phyloP scores from a whole-genome alignment of 495 filamentous ascomycete genomes.

The Friedmanniomyces simplex region DNA sequence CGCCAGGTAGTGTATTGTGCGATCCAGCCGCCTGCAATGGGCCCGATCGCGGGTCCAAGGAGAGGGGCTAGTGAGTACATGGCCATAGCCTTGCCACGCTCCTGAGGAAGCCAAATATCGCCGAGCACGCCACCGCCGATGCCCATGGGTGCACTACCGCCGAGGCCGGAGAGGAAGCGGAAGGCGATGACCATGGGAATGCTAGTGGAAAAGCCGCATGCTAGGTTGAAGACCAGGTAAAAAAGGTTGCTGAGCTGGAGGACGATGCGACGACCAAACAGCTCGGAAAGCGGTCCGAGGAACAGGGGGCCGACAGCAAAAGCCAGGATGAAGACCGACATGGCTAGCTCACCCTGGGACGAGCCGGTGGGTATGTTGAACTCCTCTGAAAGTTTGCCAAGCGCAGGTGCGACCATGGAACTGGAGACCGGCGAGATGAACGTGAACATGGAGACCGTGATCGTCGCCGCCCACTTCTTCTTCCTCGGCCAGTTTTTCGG shows the following conservation, averaged over 20 bases:
- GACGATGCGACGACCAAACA: constrained; percentile 33
- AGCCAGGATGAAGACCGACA: constrained; percentile 67
- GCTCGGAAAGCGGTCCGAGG: constrained; percentile 32
- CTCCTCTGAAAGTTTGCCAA: constrained; percentile 46
- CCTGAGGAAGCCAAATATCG: constrained; percentile 31
- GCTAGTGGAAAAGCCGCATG: constrained; percentile 32
- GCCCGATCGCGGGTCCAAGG: constrained; percentile 34
- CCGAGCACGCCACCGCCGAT: constrained; percentile 33
- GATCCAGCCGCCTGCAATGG: constrained; percentile 43
- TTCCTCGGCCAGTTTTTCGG: constrained; percentile 34
- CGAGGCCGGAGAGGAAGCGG: constrained; percentile 33
- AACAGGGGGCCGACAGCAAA: constrained; percentile 51
- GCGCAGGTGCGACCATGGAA: constrained; percentile 63
- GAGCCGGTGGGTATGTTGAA: constrained; percentile 49
- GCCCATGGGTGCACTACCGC: constrained; percentile 33
- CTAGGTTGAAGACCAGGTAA: constrained; percentile 33
- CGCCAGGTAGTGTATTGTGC: constrained; percentile 48
- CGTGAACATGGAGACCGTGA: constrained; percentile 40
- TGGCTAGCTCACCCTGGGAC: constrained; percentile 42
- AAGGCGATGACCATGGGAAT: constrained; percentile 32
- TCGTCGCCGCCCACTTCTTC: constrained; percentile 58
- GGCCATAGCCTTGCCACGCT: constrained; percentile 32
- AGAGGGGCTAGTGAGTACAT: constrained; percentile 33
- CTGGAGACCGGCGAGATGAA: constrained; percentile 64
- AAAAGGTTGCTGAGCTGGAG: constrained; percentile 33